phyloP scores from a whole-genome alignment of 805 yeast genomes.

The Lachancea sp. region DNA sequence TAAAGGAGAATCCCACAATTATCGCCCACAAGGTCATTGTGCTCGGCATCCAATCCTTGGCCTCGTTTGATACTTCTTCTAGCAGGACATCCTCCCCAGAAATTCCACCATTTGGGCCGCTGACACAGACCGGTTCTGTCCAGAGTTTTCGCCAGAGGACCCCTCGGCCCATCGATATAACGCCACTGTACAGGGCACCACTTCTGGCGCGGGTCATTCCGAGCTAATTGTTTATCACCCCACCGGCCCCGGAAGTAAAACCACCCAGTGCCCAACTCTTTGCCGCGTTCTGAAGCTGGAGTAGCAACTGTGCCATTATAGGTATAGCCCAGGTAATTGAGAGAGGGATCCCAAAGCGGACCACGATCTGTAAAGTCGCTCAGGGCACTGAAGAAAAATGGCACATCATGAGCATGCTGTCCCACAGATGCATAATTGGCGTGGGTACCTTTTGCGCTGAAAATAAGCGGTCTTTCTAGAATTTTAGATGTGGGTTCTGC shows the following conservation, averaged over 20 bases:
- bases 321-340: constrained; percentile 75
- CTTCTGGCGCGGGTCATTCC: constrained; percentile 69
- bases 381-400: constrained; percentile 67
- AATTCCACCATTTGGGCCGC: constrained; percentile 87
- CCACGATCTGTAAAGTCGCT: constrained; percentile 95
- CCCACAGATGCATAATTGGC: constrained; percentile 96
- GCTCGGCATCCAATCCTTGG: constrained; percentile 65
- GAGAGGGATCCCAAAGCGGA: constrained; percentile 87
- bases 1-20: constrained; percentile 66
- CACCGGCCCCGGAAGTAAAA: constrained; percentile 73
- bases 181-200: constrained; percentile 88
- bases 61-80: constrained; percentile 72
- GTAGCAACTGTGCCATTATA: constrained; percentile 52
- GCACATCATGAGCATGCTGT: constrained; percentile 91
- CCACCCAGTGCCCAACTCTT: constrained; percentile 56
- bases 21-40: constrained; percentile 58
- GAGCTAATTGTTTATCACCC: constrained; percentile 75
- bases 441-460: constrained; percentile 93
- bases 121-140: constrained; percentile 70
- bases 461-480: constrained; percentile 60
- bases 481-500: constrained; percentile 62
- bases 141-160: constrained; percentile 78
- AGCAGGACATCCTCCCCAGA: constrained; percentile 75
- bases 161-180: constrained; percentile 88
- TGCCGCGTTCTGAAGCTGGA: constrained; percentile 32